These are phyloP conservation scores for Eutrema salsugineum DNA, from an alignment of 441 rosid genomes.

Conservation along the genomic window DNA sequence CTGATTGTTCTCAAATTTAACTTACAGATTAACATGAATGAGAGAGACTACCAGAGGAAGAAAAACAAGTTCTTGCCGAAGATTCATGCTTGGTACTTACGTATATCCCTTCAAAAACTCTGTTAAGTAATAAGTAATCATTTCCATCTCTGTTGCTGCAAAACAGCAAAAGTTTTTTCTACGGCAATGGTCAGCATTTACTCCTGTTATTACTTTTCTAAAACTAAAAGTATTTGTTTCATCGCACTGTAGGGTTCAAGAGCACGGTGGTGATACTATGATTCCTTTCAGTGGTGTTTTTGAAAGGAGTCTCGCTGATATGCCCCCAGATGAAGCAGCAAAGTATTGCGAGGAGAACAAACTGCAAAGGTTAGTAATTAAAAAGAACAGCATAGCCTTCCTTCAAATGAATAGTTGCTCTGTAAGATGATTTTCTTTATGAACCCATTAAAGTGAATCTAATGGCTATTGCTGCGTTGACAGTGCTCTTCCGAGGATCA, in stretches of 20 bases:
- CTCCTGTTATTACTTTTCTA: background rate
- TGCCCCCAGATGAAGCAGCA: conserved; percentile 68
- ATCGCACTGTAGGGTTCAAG: conserved; percentile 77
- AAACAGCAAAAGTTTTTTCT: background rate
- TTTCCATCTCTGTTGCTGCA: background rate
- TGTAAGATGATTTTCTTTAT: background rate
- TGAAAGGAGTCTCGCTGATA: conserved; percentile 84
- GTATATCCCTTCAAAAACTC: background rate
- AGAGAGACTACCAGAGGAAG: conserved; percentile 95
- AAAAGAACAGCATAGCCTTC: background rate
- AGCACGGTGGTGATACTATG: conserved; percentile 89
- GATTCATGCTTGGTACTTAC: conserved; percentile 89
- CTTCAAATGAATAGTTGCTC: background rate
- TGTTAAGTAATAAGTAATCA: background rate
- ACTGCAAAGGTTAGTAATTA: conserved; percentile 80
- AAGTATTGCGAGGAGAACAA: conserved; percentile 97
- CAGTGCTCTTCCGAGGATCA: conserved; percentile 96
- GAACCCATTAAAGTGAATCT: background rate
- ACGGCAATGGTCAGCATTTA: background rate
- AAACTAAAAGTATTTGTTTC: background rate
- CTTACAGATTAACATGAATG: conserved; percentile 91
- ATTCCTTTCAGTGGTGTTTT: conserved; percentile 90
- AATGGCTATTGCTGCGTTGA: conserved; percentile 18
- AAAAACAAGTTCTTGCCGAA: conserved; percentile 97
- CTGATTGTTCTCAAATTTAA: background rate